A percentile compares a stretch with the other conserved stretches of the same genome.
Conservation (phyloP, 139 green algal species). For the Limnomonas spitsbergensis region DNA sequence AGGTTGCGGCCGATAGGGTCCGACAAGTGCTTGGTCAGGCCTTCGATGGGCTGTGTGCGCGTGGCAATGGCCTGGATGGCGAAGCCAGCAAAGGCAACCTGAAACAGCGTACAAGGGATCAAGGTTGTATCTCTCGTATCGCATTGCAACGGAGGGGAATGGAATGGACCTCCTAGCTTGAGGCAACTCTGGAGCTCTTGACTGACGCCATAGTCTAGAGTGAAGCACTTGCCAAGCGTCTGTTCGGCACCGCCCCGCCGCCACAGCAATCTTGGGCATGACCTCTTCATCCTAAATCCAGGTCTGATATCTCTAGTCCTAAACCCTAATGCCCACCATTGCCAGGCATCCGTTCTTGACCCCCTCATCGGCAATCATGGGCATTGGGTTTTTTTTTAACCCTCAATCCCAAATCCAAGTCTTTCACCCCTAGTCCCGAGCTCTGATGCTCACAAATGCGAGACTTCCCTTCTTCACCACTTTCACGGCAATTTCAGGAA, state of each 20-base stretch:
- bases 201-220: too few relatives aligned
- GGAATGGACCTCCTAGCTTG: too few relatives aligned
- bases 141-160: not conserved
- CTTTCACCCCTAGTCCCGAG: too few relatives aligned
- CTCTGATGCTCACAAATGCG: slow-evolving; percentile 46
- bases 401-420: too few relatives aligned
- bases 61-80: slow-evolving; percentile 53
- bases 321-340: slow-evolving; percentile 61
- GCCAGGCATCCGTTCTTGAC: slow-evolving; percentile 95
- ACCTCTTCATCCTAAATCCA: too few relatives aligned
- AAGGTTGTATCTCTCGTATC: not conserved
- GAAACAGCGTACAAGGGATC: not conserved
- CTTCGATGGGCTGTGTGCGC: slow-evolving; percentile 56
- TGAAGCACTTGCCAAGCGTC: slow-evolving; percentile 77
- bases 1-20: slow-evolving; percentile 65
- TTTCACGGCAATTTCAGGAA: slow-evolving; percentile 81
- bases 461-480: slow-evolving; percentile 96
- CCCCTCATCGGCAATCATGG: slow-evolving; percentile 84
- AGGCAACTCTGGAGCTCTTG: too few relatives aligned
- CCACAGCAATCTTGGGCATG: slow-evolving; percentile 78
- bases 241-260: slow-evolving; percentile 98
- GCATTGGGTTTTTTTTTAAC: too few relatives aligned
- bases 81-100: slow-evolving; percentile 80
- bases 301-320: slow-evolving; percentile 54
- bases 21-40: slow-evolving; percentile 58